Percentiles rank a stretch among this genome's conserved stretches.
Conservation (phyloP, 1,139 yeast species). For the Kluyveromyces sp. region DNA sequence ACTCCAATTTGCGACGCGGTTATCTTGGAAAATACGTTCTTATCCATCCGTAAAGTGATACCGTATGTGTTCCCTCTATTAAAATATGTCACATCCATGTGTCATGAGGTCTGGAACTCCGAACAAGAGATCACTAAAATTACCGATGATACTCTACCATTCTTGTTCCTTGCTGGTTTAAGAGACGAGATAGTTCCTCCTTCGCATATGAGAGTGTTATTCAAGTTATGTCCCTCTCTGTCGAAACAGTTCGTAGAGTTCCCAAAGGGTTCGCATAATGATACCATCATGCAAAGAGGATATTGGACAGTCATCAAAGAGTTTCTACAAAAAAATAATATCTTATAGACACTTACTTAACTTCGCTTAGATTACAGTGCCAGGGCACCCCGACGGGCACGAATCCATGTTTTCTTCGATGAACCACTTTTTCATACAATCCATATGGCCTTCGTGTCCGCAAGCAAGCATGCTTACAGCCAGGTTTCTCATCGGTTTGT, state of each 20-base stretch:
- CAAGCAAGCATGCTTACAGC: constrained; percentile 63
- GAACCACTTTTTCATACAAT: constrained; percentile 77
- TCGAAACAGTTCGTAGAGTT: constrained; percentile 47
- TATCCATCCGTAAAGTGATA: constrained; percentile 69
- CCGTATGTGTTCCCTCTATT: constrained; percentile 77
- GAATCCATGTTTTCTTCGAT: constrained; percentile 53
- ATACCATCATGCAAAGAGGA: constrained; percentile 62
- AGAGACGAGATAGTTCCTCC: constrained; percentile 93
- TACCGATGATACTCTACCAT: constrained; percentile 48
- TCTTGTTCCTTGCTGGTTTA: constrained; percentile 65
- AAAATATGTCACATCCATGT: constrained; percentile 49
- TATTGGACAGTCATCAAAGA: constrained; percentile 66
- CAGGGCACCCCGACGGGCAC: constrained; percentile 77
- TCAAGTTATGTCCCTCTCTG: constrained; percentile 40
- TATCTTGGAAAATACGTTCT: constrained; percentile 79
- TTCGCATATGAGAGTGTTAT: constrained; percentile 62
- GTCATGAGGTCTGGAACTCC: constrained; percentile 81
- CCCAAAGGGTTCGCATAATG: constrained; percentile 66
- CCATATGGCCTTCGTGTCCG: constrained; percentile 85
- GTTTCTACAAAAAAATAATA: constrained; percentile 39
- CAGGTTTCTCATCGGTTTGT: constrained; percentile 69
- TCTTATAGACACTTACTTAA: constrained; percentile 9
- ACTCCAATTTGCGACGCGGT: constrained; percentile 49
- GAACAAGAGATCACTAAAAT: constrained; percentile 52
- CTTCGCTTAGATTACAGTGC: constrained; percentile 9